Evolutionary conservation across 352 stramenopile genomes (phyloP), one percentile per base, ranked within the genome.

Genomic region (Peronospora farinosa): DNA sequence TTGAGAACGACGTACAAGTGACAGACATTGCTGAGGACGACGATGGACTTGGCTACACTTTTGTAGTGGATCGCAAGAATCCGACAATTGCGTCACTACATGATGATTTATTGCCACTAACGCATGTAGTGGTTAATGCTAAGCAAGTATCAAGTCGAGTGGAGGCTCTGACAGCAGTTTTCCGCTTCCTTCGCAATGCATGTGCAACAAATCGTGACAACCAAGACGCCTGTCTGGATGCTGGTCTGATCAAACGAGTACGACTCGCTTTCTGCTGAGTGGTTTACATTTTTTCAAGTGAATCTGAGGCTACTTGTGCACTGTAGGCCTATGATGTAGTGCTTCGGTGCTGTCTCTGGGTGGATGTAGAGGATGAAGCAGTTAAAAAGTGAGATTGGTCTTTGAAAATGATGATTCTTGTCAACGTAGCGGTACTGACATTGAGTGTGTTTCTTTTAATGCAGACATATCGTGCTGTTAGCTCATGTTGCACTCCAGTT

Each of bases 171-270:
- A 87, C 69, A 13, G 78, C 62, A 8, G 69, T 63, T 10, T 80
- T 89, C 31, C 77, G 81, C 0, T 84, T 90, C 27, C 55, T 90
- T 12, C 81, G 81, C 41, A 90, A 88, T 42, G 77, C 79, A 1
- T 92, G 77, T 44, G 81, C 56, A 0, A 54, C 60, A 16, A 71
- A 60, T 38, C 47, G 30, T 0, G 32, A 49, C 21, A 92, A 87
- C 41, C 81, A 92, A 41, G 57, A 67, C 13, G 61, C 59, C 2
- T 81, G 78, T 32, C 40, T 53, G 15, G 47, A 65, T 10, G 47
- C 55, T 6, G 46, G 51, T 13, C 32, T 69, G 19, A 40, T 66
- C 9, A 32, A 60, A 37, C 28, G 60, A 31, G 49, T 69, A 38
- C 12, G 36, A 36, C 21, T 39, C 5, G 40, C 9, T 12, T 27